Evolutionary conservation across 2,329 filamentous ascomycete species (phyloP).

Genomic region (Fonsecaea multimorphosa): DNA sequence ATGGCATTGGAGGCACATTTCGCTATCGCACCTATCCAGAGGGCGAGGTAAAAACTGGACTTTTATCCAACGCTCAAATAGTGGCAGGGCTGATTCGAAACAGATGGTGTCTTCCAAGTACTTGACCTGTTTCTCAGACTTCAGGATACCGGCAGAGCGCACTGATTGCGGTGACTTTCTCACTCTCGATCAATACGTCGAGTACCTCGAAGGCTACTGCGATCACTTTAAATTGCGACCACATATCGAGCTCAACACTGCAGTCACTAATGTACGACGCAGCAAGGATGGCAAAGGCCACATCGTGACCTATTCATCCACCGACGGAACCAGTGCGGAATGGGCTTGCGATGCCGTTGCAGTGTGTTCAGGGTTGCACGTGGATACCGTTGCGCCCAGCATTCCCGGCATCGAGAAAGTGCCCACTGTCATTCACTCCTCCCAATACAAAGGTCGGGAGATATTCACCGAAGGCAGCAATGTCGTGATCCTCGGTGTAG

Average conservation of each 20-base stretch:
- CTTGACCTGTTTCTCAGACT: conserved; percentile 22
- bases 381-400: conserved; percentile 3
- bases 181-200: conserved; percentile 7
- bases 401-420: conserved; percentile 23
- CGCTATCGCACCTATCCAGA: conserved; percentile 20
- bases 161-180: conserved; percentile 15
- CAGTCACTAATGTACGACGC: conserved; percentile 18
- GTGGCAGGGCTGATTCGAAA: not conserved
- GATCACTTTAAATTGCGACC: conserved; percentile 18
- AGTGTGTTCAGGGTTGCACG: conserved; percentile 17
- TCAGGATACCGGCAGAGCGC: conserved; percentile 13
- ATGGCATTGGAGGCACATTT: conserved; percentile 25
- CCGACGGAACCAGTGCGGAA: conserved; percentile 6
- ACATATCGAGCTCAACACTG: conserved; percentile 20
- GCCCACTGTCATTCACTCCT: conserved; percentile 18
- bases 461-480: conserved; percentile 20
- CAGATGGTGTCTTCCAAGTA: conserved; percentile 21
- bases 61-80: not conserved
- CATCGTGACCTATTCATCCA: conserved; percentile 3
- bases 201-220: conserved; percentile 22
- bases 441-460: conserved; percentile 16
- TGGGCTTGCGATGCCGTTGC: conserved; percentile 23
- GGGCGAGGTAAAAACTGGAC: conserved; percentile 11
- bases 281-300: conserved; percentile 14
- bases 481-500: conserved; percentile 18